Base-by-base conservation (phyloP, 202 grass and related monocot species). In the Zizania palustris region DNA sequence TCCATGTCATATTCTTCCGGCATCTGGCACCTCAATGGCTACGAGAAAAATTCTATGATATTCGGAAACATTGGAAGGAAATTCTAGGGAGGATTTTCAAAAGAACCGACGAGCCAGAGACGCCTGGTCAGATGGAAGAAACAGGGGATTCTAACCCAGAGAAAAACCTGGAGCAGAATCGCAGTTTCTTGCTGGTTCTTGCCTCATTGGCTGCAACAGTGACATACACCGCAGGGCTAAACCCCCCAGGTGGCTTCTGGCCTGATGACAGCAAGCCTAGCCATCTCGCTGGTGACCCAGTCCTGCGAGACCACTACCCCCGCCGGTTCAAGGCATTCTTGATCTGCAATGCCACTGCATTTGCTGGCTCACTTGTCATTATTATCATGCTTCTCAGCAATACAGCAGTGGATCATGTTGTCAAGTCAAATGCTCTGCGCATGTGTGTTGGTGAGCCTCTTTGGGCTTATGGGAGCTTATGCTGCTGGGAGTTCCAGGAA, bases 371-470 rank as follows among this genome's bases (percentile, higher is more conserved):
- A 1, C 58, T 95, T 20, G 92, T 91, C 11, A 89, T 91, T 42
- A 91, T 95, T 57, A 84, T 91, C 82, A 86, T 91, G 80, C 77
- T 95, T 7, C 86, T 95, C 69, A 91, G 72, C 21, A 36, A 79
- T 1, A 85, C 84, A 5, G 81, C 85, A 28, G 72, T 82, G 57
- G 15, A 51, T 57, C 79, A 82, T 42, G 79, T 67, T n/a, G 74
- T 78, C 41, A 82, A 76, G 58, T 84, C 90, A 35, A 87, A 82
- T 71, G 83, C 85, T 39, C 73, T 95, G 69, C 77, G 87, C 11
- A 37, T 88, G 37, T 89, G 82, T 95, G 46, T 40, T 95, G n/a
- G 69, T 84, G 19, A 83, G 82, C 69, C 60, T 84, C 36, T 85
- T 84, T 33, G 86, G 86, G 5, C 86, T 88, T 66, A 88, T 88